Evolutionary conservation across 352 stramenopile species (phyloP).

Genomic region (Phytophthora macrochlamydospora): DNA sequence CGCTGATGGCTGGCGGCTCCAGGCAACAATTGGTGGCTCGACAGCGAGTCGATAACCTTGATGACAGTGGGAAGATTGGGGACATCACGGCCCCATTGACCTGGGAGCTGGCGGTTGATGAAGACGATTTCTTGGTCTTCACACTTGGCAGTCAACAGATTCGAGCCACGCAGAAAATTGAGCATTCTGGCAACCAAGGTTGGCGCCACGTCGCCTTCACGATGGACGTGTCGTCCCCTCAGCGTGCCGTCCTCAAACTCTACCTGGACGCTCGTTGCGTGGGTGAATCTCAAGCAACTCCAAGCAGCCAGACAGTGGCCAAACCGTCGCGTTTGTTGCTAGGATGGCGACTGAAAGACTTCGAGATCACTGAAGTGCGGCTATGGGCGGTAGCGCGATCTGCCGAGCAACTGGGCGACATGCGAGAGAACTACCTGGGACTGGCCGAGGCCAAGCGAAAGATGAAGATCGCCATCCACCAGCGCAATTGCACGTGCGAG

Average conservation of each 20-base stretch:
- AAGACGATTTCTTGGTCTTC: conserved; percentile 52
- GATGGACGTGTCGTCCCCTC: conserved; percentile 58
- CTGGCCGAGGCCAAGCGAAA: conserved; percentile 80
- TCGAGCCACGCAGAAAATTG: conserved; percentile 46
- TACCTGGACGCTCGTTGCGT: conserved; percentile 67
- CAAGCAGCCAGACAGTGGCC: conserved; percentile 42
- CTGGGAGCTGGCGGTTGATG: conserved; percentile 56
- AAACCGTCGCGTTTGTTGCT: conserved; percentile 56
- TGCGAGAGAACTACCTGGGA: conserved; percentile 89
- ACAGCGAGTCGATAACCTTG: conserved; percentile 21
- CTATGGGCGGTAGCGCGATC: conserved; percentile 76
- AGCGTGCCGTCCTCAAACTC: conserved; percentile 56
- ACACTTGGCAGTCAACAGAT: conserved; percentile 51
- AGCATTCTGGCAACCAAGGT: conserved; percentile 24
- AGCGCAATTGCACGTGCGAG: conserved; percentile 80
- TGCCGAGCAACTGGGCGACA: conserved; percentile 76
- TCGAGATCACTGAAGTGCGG: conserved; percentile 80
- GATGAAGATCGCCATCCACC: conserved; percentile 87
- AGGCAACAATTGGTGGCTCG: conserved; percentile 29
- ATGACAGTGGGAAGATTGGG: conserved; percentile 23
- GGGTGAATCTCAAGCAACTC: conserved; percentile 45
- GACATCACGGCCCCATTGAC: conserved; percentile 28
- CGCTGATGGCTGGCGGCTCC: conserved; percentile 10
- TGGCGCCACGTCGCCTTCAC: conserved; percentile 82
- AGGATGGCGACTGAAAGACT: conserved; percentile 53